Conservation (phyloP, 1,284 basidiomycete species). For the Fomitopsis palustris region DNA sequence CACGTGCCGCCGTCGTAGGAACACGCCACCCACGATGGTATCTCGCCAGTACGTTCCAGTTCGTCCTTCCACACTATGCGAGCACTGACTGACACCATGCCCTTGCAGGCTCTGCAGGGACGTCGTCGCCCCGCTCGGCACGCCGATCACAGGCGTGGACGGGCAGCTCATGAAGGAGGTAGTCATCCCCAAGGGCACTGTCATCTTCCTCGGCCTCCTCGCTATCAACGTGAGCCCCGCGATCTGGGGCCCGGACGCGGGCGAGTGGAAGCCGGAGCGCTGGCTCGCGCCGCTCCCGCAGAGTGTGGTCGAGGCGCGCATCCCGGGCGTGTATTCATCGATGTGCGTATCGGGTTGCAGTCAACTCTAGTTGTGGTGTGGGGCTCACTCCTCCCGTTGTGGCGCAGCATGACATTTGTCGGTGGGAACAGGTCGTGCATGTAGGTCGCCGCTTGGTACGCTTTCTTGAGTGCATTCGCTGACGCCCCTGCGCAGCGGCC, state of each 20-base stretch:
- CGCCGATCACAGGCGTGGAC: conserved; percentile 7
- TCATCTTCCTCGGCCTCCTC: conserved; percentile 34
- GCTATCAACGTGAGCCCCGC: conserved; percentile 35
- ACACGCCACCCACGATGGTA: neutral
- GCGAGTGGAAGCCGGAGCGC: conserved; percentile 4
- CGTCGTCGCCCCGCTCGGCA: conserved; percentile 18
- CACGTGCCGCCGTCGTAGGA: neutral
- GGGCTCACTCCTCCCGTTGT: neutral
- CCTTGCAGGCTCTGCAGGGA: conserved; percentile 16
- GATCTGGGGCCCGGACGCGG: conserved; percentile 6
- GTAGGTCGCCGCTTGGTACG: neutral
- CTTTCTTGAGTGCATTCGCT: neutral
- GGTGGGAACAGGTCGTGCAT: neutral
- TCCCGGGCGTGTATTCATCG: neutral
- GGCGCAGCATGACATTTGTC: neutral
- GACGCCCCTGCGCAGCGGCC: neutral
- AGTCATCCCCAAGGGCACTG: conserved; percentile 41
- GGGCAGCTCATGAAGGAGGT: conserved; percentile 37
- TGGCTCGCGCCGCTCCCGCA: neutral
- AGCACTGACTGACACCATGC: neutral
- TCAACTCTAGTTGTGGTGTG: too few relatives aligned
- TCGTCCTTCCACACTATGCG: too few relatives aligned
- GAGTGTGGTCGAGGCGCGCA: neutral
- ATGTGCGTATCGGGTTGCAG: neutral
- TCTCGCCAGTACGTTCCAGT: neutral